Evolutionary conservation across 2,329 filamentous ascomycete genomes (phyloP), one percentile per base, ranked within the genome.

Genomic region (Penicillium sp.): DNA sequence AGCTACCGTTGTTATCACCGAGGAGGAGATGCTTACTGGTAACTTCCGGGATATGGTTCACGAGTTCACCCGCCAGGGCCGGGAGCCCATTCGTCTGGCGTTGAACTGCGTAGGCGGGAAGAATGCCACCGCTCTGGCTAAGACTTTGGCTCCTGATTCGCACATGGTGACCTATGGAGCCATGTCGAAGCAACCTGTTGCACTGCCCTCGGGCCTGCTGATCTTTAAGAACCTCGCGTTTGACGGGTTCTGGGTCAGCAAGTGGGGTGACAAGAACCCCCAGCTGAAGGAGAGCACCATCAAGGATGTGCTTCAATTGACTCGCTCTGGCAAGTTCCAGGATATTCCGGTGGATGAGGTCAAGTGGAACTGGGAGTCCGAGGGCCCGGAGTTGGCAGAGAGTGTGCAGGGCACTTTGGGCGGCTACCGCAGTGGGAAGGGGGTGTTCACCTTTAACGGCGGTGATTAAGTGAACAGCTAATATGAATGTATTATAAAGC

Each of bases 21-120:
- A 88, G 63, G 77, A 82, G 41, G 84, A 88, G 64, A 71, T 86
- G 31, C 68, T 78, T 50, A 73, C 68, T 17, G 69, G 72, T 7
- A 72, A 71, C 2, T 82, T 83, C 59, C 71, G 68, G 35, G 77
- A 80, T 29, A 80, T 82, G 60, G 78, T 84, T 9, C 81, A 85
- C 57, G 85, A 86, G 29, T 91, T 89, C 77, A 94, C 91, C 33
- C 84, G 86, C 56, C 84, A 86, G 21, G 89, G 88, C 6, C 82
- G 86, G 46, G 89, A 93, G 60, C 81, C 84, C 15, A 82, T 97
- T 54, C 84, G 86, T 42, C 80, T 99, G 1, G 94, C 87, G 0
- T 76, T 99, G 58, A 99, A 99, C 75, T 97, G 94, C 72, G 93
- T 99, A 0, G 94, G 94, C 38, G 94, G 94, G 6, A 91, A 93